Percentiles rank a stretch among this genome's conserved stretches.
Conservation (phyloP, 108 stramenopile species). For the Nitzschia sp. region DNA sequence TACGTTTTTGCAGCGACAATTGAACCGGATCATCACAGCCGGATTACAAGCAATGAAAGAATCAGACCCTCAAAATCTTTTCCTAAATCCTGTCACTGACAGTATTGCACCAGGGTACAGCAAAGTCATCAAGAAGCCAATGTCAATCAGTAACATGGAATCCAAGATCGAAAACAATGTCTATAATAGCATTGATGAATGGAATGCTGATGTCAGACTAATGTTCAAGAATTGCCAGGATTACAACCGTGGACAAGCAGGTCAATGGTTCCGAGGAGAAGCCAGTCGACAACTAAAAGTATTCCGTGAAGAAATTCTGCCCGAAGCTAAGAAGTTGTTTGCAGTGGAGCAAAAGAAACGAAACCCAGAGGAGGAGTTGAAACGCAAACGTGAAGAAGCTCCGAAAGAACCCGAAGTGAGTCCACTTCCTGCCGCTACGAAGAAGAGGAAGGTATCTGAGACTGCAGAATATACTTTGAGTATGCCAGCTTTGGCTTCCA, state of each 20-base stretch:
- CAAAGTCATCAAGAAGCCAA: conserved; percentile 74
- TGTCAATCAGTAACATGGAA: conserved; percentile 81
- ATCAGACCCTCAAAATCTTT: conserved; percentile 75
- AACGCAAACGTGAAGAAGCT: conserved; percentile 49
- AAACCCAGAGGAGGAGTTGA: conserved; percentile 43
- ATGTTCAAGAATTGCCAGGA: conserved; percentile 84
- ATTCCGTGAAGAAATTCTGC: conserved; percentile 69
- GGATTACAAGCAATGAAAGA: conserved; percentile 71
- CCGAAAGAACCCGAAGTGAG: conserved; percentile 23
- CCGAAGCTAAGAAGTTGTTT: conserved; percentile 57
- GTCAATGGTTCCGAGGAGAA: conserved; percentile 81
- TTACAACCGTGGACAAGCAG: conserved; percentile 77
- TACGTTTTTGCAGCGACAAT: conserved; percentile 56
- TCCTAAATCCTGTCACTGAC: conserved; percentile 88
- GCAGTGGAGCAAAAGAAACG: conserved; percentile 61
- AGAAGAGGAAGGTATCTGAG: conserved; percentile 47
- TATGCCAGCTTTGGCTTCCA: conserved; percentile 77
- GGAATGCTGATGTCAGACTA: conserved; percentile 74
- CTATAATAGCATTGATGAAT: conserved; percentile 64
- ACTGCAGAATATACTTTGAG: conserved; percentile 51
- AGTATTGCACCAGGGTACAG: conserved; percentile 83
- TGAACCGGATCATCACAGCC: conserved; percentile 68
- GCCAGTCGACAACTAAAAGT: conserved; percentile 73
- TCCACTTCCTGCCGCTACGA: conserved; percentile 41
- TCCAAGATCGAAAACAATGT: conserved; percentile 58